phyloP scores from a whole-genome alignment of 139 green algal species.

The Closterium sp. region DNA sequence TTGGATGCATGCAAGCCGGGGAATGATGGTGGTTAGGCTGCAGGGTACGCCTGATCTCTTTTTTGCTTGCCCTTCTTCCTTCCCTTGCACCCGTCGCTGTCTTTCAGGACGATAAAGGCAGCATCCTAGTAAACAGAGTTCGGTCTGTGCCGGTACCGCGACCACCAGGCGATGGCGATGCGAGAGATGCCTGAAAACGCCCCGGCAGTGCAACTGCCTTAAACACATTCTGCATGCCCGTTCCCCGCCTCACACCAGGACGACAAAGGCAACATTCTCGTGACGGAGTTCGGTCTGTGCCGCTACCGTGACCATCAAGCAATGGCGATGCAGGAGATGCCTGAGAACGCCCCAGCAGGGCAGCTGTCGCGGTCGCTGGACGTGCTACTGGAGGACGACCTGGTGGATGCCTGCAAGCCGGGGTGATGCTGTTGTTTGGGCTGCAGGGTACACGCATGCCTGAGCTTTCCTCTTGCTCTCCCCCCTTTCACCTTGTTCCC shows the following conservation, averaged over 20 bases:
- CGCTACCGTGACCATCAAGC: slow-evolving; percentile 84
- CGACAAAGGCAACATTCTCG: slow-evolving; percentile 83
- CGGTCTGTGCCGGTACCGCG: slow-evolving; percentile 86
- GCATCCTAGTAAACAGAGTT: slow-evolving; percentile 91
- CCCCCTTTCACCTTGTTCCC: too few species aligned
- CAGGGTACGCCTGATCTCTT: slow-evolving; percentile 92
- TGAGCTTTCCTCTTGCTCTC: too few species aligned
- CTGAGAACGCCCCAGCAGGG: slow-evolving; percentile 90
- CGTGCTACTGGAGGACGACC: slow-evolving; percentile 70
- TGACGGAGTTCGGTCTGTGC: slow-evolving; percentile 92
- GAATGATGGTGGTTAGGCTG: too few species aligned
- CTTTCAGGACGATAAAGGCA: slow-evolving; percentile 70
- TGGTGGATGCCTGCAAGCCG: slow-evolving; percentile 82
- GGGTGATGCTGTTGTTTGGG: too few species aligned
- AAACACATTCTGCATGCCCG: not conserved
- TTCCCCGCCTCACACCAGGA: slow-evolving; percentile 56
- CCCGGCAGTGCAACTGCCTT: slow-evolving; percentile 89
- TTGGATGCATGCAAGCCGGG: too few species aligned
- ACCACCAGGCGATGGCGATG: slow-evolving; percentile 80
- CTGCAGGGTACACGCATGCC: too few species aligned
- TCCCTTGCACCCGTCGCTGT: too few species aligned
- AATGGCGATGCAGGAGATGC: slow-evolving; percentile 92
- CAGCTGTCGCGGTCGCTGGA: slow-evolving; percentile 88
- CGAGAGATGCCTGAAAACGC: slow-evolving; percentile 98
- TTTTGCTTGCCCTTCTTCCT: too few species aligned